Evolutionary conservation across 1,284 basidiomycete species (phyloP), one percentile per base, ranked within the genome.

Genomic region (Tilletia caries): DNA sequence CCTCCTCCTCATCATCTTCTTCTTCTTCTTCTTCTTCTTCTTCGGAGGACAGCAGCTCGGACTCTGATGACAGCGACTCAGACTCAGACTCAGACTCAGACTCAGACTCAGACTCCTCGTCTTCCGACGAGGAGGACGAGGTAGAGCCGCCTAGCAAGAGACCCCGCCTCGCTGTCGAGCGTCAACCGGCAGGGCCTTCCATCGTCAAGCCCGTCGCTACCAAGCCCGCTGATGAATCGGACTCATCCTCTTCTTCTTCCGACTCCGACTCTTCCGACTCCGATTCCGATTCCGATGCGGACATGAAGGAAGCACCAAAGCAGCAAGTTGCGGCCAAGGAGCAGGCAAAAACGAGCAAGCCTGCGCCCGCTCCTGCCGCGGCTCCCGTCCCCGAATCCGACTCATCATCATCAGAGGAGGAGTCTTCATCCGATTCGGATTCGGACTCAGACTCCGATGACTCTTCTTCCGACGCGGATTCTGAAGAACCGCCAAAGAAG

Each of bases 91-190:
- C 67, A 43, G 69, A 71, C 50, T 70, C 58, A 50, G 65, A 29
- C 20, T 75, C 66, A 54, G 75, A 83, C 84, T 13, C 73, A 71
- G 52, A 58, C 44, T 68, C 65, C 27, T 46, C 25, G 23, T 67
- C 66, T 41, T 41, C 37, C 37, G 8, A 6, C 37, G 8, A 6
- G 37, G 37, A 41, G 10, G 37, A 41, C 37, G 37, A 41, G n/a
- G n/a, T n/a, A 41, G 37, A 41, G 37, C 37, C 37, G 15, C 37
- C 37, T 15, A 41, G 37, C 37, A 41, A 41, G 37, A 41, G 37
- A 41, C 37, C 37, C 37, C 37, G 37, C 8, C 37, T 41, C 37
- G 37, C 37, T 10, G 2, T 41, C 8, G 37, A 41, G 37, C 37
- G 37, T 15, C 37, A 41, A 41, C 37, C 8, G 15, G 37, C 37